phyloP scores from a whole-genome alignment of 2,329 filamentous ascomycete species.

The Rutstroemia sp. region DNA sequence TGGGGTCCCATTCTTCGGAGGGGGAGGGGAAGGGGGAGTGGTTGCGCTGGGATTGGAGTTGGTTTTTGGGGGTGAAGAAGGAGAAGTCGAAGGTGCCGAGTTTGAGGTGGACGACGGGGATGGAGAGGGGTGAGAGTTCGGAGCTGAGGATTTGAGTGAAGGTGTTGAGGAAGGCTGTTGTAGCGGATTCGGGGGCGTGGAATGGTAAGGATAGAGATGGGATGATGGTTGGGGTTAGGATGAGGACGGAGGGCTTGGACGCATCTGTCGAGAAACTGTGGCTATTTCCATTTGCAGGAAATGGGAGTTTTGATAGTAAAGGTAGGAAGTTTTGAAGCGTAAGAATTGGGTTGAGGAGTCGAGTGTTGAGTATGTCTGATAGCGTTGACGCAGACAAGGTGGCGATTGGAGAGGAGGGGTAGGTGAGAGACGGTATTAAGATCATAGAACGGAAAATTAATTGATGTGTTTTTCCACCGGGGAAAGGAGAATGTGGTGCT shows the following conservation, averaged over 20 bases:
- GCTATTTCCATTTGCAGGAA: constrained; percentile 26
- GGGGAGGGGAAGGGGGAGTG: constrained; percentile 23
- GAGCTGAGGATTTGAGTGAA: constrained; percentile 75
- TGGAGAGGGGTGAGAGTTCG: constrained; percentile 68
- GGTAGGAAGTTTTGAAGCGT: constrained; percentile 86
- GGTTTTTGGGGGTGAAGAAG: constrained; percentile 47
- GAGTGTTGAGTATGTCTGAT: constrained; percentile 86
- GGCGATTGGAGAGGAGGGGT: constrained; percentile 76
- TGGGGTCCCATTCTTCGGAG: constrained; percentile 47
- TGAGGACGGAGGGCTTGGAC: constrained; percentile 58
- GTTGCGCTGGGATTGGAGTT: constrained; percentile 24
- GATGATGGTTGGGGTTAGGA: constrained; percentile 75
- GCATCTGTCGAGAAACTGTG: constrained; percentile 29
- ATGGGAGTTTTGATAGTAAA: constrained; percentile 53
- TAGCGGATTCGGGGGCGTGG: constrained; percentile 77
- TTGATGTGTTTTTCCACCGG: constrained; percentile 67
- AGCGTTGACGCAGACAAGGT: constrained; percentile 78
- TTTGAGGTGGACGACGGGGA: constrained; percentile 80
- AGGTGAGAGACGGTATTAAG: constrained; percentile 73
- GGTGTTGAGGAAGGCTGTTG: constrained; percentile 79
- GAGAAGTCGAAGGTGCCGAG: constrained; percentile 86
- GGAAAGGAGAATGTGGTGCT: constrained; percentile 66
- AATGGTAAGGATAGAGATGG: constrained; percentile 73
- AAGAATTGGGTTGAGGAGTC: constrained; percentile 81
- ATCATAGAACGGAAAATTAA: constrained; percentile 73